phyloP scores from a whole-genome alignment of 2,329 filamentous ascomycete species.

The Helotiales sp. region DNA sequence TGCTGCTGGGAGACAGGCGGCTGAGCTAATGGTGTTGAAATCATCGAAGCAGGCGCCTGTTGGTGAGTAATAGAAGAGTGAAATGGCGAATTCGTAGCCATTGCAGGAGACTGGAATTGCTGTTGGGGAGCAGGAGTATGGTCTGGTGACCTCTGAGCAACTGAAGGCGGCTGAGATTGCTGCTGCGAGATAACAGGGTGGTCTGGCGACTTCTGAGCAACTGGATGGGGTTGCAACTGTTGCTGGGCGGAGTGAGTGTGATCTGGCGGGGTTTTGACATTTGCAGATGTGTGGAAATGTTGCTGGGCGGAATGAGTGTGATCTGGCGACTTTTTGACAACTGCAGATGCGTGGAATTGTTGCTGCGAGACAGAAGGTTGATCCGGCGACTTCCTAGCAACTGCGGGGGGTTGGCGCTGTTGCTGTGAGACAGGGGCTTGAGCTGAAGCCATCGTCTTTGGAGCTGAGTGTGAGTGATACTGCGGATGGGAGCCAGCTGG shows the following conservation, averaged over 20 bases:
- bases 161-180: background rate
- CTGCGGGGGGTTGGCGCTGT: background rate
- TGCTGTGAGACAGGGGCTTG: background rate
- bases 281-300: no score
- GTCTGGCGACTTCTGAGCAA: background rate
- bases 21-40: background rate
- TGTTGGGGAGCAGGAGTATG: background rate
- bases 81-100: background rate
- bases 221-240: no score
- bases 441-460: background rate
- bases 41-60: background rate
- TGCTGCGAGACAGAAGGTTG: background rate
- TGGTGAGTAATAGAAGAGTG: background rate
- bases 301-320: slow-evolving; percentile 7
- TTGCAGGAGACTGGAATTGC: background rate
- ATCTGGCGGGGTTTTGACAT: no score
- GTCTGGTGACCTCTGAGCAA: background rate
- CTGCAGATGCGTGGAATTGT: background rate
- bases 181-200: slow-evolving; percentile 8
- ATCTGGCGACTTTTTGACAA: background rate
- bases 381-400: slow-evolving; percentile 1
- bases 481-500: background rate
- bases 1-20: slow-evolving; percentile 15
- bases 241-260: no score
- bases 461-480: slow-evolving; percentile 7